Conservation (phyloP, 768 basidiomycete species). For the Auricularia auricula-judae region DNA sequence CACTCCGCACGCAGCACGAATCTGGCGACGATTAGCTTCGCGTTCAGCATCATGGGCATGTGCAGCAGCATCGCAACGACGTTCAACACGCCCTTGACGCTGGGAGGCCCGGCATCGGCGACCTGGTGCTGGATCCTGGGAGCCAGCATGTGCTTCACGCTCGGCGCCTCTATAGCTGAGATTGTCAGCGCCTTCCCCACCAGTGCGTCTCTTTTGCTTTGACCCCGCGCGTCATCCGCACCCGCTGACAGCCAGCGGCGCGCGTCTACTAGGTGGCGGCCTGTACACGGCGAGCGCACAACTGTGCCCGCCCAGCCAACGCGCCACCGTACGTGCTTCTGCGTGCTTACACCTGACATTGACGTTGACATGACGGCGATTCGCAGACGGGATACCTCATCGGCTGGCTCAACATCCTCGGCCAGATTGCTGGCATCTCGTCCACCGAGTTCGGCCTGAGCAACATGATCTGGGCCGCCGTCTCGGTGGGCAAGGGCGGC, state of each 20-base stretch:
- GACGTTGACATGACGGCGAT: neutral
- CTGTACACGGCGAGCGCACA: slow-evolving; percentile 13
- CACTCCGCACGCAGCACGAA: slow-evolving; percentile 24
- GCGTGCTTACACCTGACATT: neutral
- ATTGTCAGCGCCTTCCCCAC: slow-evolving; percentile 16
- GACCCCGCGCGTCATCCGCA: neutral
- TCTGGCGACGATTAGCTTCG: slow-evolving; percentile 8
- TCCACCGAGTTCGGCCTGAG: slow-evolving; percentile 43
- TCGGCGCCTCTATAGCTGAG: slow-evolving; percentile 16
- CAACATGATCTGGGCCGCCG: slow-evolving; percentile 73
- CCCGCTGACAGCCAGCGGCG: neutral
- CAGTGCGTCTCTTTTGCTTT: neutral
- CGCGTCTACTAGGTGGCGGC: slow-evolving; percentile 9
- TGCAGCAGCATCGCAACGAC: slow-evolving; percentile 25
- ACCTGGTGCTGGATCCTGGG: slow-evolving; percentile 29
- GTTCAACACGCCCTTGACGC: slow-evolving; percentile 26
- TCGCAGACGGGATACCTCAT: slow-evolving; percentile 28
- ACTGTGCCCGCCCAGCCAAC: slow-evolving; percentile 7
- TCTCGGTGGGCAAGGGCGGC: slow-evolving; percentile 47
- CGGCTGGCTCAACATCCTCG: slow-evolving; percentile 76
- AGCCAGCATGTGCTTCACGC: slow-evolving; percentile 16
- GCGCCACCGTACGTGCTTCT: slow-evolving; percentile 2
- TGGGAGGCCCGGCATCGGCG: slow-evolving; percentile 27
- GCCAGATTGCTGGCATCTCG: slow-evolving; percentile 76
- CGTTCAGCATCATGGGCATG: slow-evolving; percentile 8